A percentile compares a stretch with the other conserved stretches of the same genome.
Conservation (phyloP, 352 stramenopile species). For the Labyrinthula sp. region DNA sequence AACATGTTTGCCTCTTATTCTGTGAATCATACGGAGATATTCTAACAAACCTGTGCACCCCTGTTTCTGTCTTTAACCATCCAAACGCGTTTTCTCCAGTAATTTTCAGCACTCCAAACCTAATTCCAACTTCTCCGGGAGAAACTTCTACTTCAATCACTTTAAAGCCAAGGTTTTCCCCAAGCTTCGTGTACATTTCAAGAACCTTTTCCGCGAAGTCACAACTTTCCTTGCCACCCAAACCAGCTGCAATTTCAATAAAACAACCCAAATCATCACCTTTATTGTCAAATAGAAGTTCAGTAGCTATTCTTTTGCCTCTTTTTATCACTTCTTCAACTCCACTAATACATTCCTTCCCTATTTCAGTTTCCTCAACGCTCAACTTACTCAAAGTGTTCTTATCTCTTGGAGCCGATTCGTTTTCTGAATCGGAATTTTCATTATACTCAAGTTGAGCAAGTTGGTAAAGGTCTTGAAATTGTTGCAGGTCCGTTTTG, state of each 20-base stretch:
- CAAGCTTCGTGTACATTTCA: slow-evolving; percentile 74
- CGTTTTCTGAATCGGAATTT: too few species aligned
- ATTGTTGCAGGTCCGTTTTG: too few species aligned
- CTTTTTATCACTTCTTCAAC: too few species aligned
- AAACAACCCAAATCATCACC: slow-evolving; percentile 8
- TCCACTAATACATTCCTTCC: too few species aligned
- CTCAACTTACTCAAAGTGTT: too few species aligned
- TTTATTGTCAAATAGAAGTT: slow-evolving; percentile 12
- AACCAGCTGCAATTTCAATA: slow-evolving; percentile 37
- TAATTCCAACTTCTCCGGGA: slow-evolving; percentile 20
- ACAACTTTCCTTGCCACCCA: slow-evolving; percentile 73
- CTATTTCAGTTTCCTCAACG: too few species aligned
- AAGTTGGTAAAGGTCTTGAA: too few species aligned
- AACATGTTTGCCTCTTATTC: slow-evolving; percentile 28
- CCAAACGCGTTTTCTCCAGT: slow-evolving; percentile 32
- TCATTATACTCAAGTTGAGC: too few species aligned
- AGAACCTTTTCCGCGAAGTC: slow-evolving; percentile 83
- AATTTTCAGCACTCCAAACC: not conserved
- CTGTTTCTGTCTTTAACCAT: slow-evolving; percentile 39
- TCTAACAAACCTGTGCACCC: slow-evolving; percentile 31
- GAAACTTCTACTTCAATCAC: slow-evolving; percentile 5
- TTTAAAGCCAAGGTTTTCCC: slow-evolving; percentile 1
- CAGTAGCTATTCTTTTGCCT: slow-evolving; percentile 12
- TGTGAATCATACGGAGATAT: slow-evolving; percentile 33
- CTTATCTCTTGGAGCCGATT: too few species aligned